These are phyloP conservation scores for Leccinum subgranulosum DNA, from an alignment of 768 basidiomycete genomes.

Conservation along the genomic window DNA sequence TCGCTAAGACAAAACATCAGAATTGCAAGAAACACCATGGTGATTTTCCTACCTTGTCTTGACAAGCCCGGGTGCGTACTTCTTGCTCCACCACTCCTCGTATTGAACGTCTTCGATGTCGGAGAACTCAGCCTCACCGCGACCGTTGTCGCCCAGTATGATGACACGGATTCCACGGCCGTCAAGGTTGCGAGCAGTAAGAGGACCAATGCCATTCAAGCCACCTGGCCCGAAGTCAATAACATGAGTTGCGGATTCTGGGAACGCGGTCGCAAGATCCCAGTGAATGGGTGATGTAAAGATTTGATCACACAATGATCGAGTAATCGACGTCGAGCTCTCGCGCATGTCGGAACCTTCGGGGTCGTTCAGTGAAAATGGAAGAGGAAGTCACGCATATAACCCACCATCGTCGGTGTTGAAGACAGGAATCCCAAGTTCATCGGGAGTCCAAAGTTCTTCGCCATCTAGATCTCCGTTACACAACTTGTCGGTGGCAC, in stretches of 20 bases:
- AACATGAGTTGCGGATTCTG: conserved; percentile 87
- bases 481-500: conserved; percentile 71
- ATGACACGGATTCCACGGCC: conserved; percentile 91
- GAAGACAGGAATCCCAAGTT: conserved; percentile 82
- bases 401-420: conserved; percentile 87
- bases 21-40: not conserved
- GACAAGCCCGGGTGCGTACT: conserved; percentile 79
- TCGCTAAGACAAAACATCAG: conserved; percentile 49
- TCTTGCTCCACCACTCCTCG: conserved; percentile 91
- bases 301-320: conserved; percentile 89
- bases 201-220: conserved; percentile 85
- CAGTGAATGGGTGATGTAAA: conserved; percentile 92
- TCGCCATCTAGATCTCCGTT: conserved; percentile 72
- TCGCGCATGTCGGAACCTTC: conserved; percentile 82
- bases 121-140: conserved; percentile 86
- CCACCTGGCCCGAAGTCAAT: conserved; percentile 98
- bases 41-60: conserved; percentile 69
- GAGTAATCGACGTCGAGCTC: conserved; percentile 69
- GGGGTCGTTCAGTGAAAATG: conserved; percentile 13
- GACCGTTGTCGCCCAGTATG: conserved; percentile 86
- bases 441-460: conserved; percentile 70
- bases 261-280: conserved; percentile 87
- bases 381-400: conserved; percentile 16
- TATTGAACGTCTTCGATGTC: conserved; percentile 58
- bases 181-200: conserved; percentile 87